Base-by-base conservation (phyloP, 148 eudicot genomes). In the Heliamphora exappendiculata region DNA sequence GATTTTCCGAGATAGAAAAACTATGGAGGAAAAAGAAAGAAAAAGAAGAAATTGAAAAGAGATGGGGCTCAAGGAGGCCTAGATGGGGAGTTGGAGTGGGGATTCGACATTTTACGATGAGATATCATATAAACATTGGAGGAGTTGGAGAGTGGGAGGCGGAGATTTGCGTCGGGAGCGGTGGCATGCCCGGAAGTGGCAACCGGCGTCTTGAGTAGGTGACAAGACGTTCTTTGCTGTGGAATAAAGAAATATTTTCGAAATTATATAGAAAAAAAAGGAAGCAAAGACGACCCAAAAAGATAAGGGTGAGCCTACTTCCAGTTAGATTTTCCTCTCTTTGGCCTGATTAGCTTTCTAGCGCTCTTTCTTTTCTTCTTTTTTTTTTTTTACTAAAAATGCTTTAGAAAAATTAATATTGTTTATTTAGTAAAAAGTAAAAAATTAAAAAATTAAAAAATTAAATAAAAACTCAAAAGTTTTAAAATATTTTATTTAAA, bases 241-340 rank as follows among this genome's bases (percentile, higher is more conserved):
- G 41, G 81, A 79, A 79, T 66, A 79, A 74, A 73, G 73, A 41
- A 73, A 65, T 73, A 54, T 53, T 73, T 64, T 29, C 47, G n/a
- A 57, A 64, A 69, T 58, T 19, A 47, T 31, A 70, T 49, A 71
- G 36, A 10, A 26, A 42, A 44, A 8, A 65, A 66, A 66, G 37
- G 70, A 28, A 29, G 29, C 20, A 45, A 34, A 51, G 44, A 51
- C 8, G 75, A 10, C 60, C 42, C 75, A 33, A 62, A 59, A 53
- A 71, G 75, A 71, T 71, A 50, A 71, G 75, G 74, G 75, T 5
- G 75, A 51, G 45, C 59, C 74, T 71, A 71, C 74, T 49, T 31
- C 26, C 73, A 70, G 58, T 14, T 67, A 29, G 39, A 47, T 45
- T 69, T 69, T 45, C 33, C 33, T 67, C 26, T 45, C 34, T 26